Conservation (phyloP, 2,329 filamentous ascomycete species). For the Calonectria henricotiae region DNA sequence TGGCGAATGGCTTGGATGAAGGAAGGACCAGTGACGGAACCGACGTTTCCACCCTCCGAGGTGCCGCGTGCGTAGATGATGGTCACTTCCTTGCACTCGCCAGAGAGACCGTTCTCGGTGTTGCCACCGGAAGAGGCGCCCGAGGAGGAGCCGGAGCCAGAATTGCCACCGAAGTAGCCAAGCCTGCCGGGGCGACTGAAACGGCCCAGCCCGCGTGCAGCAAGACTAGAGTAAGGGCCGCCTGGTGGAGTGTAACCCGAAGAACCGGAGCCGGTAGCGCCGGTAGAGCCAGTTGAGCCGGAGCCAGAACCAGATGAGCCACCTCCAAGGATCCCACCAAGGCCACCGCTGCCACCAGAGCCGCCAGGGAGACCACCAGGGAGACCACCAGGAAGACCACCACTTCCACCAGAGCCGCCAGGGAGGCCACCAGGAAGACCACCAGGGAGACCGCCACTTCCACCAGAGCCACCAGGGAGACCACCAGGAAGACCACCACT, state of each 20-base stretch:
- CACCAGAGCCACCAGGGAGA: background rate
- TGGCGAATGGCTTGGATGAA: constrained; percentile 65
- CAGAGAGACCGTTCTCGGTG: constrained; percentile 49
- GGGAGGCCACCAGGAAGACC: background rate
- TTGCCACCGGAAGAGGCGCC: constrained; percentile 31
- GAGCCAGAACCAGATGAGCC: background rate
- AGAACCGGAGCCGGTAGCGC: background rate
- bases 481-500: background rate
- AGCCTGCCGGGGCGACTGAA: background rate
- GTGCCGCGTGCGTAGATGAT: constrained; percentile 74
- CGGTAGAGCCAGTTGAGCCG: background rate
- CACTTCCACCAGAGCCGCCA: too few relatives aligned
- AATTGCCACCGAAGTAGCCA: background rate
- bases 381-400: background rate
- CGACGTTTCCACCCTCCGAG: constrained; percentile 69
- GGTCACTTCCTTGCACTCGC: constrained; percentile 59
- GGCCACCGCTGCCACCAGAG: background rate
- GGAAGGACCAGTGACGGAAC: constrained; percentile 65
- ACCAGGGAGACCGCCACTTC: background rate
- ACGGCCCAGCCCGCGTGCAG: background rate
- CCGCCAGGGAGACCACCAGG: background rate
- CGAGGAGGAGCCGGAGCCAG: constrained; percentile 1
- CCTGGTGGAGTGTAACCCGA: background rate
- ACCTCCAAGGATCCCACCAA: background rate
- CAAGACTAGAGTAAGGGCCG: background rate